Base-by-base conservation (phyloP, 1,139 yeast genomes). In the Hyphopichia pseudoburtonii region DNA sequence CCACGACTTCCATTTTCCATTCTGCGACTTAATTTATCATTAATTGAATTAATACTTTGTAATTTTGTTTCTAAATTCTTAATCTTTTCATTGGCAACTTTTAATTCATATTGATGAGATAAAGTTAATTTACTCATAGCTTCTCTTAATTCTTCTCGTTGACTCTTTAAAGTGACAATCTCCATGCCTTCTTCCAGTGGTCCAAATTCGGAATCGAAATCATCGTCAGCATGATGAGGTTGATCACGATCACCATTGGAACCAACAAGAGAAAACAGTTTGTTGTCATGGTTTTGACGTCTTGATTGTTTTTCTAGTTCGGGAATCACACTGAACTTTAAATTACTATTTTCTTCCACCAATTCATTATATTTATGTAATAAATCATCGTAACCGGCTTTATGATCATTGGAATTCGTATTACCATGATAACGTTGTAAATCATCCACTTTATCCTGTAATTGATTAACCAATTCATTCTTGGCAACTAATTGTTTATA, bases 121-220 rank as follows among this genome's bases (percentile, higher is more conserved):
- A 60, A 44, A 11, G 69, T 64, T 38, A 72, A 52, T 42, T 65
- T 62, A 30, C 64, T 56, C 21, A 71, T 62, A 22, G 78, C 81
- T 36, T 78, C 83, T 21, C 86, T 63, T 34, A 81, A 64, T 37
- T 77, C 83, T 40, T 80, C 82, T 31, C 83, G 56, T 55, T 81
- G 87, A 15, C 57, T 56, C 42, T 70, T 75, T 41, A 78, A 57
- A 22, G 65, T 56, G 22, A 50, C 42, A 16, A 71, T 58, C 37
- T 67, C 71, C n/a, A 62, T 44, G 33, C 51, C 52, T 27, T 57
- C 61, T 29, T 56, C 57, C 6, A 58, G 49, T 32, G 48, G 52
- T 30, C 53, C 60, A 31, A 48, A 51, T 15, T 37, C 44, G 16
- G 18, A 16, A 4, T 46, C 55, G 33, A 44, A 48, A 21, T 37